Evolutionary conservation across 495 filamentous ascomycete genomes (phyloP), one percentile per base, ranked within the genome.

Genomic region (Ascodesmis nigricans): DNA sequence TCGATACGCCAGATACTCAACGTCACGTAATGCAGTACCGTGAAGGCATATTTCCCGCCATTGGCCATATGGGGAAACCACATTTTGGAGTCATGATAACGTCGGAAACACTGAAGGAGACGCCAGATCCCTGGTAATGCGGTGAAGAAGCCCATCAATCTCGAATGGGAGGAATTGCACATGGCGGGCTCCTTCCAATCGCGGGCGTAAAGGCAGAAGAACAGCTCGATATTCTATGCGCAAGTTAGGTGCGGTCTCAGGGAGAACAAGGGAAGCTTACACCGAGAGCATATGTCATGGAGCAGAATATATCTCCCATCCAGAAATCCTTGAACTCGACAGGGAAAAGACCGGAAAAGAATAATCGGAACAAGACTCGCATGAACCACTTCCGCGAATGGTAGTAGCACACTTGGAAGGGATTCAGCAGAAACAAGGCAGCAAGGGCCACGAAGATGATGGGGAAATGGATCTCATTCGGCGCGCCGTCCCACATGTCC

Each of bases 291-390:
- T 97, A 95, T 5, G 81, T 87, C 33, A 82, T 66, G 3, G 87
- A 95, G 52, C 87, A 95, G 49, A 79, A 91, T 65, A 95, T 93
- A 50, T 97, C 87, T 10, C 87, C 87, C 0, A 95, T 63, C 54
- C 91, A 97, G 58, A 97, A 95, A 52, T 97, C 87, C 38, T 81
- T 69, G 49, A 95, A 97, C 52, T 93, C 87, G 13, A 97, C 87
- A 6, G 77, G 81, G 53, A 82, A 92, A 7, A 87, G 45, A 9
- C 87, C 87, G 11, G 87, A 76, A 14, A 80, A 62, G 29, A 90
- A 57, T 17, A 95, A 23, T 16, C 39, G 34, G 18, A 50, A 35
- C 21, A 50, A 36, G 5, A 79, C 81, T 49, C 80, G 78, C 28
- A 76, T 58, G 47, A 83, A 73, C 79, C 84, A 93, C 40, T 64